A percentile compares a stretch with the other conserved stretches of the same genome.
Conservation (phyloP, 2,329 filamentous ascomycete genomes). For the Fusarium pseudograminearum region DNA sequence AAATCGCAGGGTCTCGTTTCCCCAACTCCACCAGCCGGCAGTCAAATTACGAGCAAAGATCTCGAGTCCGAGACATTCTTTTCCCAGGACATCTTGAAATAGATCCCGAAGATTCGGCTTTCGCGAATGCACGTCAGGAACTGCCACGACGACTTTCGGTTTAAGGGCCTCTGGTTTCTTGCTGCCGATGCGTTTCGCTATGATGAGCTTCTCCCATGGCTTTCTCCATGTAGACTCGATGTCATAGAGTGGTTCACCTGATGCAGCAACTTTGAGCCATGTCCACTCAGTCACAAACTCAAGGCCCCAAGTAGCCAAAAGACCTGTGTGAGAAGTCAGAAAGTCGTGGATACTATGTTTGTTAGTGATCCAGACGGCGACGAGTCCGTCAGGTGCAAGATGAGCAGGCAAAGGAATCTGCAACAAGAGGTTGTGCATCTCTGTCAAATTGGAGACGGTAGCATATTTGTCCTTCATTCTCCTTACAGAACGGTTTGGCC, state of each 20-base stretch:
- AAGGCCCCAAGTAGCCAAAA: conserved; percentile 77
- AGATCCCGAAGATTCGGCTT: conserved; percentile 78
- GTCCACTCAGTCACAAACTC: conserved; percentile 77
- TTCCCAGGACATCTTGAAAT: conserved; percentile 66
- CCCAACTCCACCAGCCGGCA: conserved; percentile 83
- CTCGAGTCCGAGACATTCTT: conserved; percentile 72
- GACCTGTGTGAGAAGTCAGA: conserved; percentile 61
- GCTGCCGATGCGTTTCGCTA: conserved; percentile 63
- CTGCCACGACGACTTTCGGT: conserved; percentile 72
- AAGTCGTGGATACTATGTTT: conserved; percentile 70
- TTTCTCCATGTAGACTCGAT: conserved; percentile 74
- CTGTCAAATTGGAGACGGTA: conserved; percentile 59
- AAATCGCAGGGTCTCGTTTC: conserved; percentile 78
- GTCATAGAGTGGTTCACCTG: conserved; percentile 73
- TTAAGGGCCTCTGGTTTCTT: conserved; percentile 43
- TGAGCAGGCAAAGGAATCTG: conserved; percentile 68
- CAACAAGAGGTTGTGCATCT: conserved; percentile 63
- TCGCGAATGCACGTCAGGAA: conserved; percentile 81
- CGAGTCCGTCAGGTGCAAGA: conserved; percentile 66
- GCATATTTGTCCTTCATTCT: conserved; percentile 65
- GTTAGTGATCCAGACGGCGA: conserved; percentile 85
- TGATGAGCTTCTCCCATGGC: conserved; percentile 79
- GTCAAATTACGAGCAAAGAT: conserved; percentile 81
- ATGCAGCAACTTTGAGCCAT: conserved; percentile 79
- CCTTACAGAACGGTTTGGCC: conserved; percentile 81